Percentiles rank a stretch among this genome's conserved stretches.
These are phyloP conservation scores for Ceratocystis papillata DNA, from an alignment of 2,329 filamentous ascomycete genomes.

Conservation along the genomic window DNA sequence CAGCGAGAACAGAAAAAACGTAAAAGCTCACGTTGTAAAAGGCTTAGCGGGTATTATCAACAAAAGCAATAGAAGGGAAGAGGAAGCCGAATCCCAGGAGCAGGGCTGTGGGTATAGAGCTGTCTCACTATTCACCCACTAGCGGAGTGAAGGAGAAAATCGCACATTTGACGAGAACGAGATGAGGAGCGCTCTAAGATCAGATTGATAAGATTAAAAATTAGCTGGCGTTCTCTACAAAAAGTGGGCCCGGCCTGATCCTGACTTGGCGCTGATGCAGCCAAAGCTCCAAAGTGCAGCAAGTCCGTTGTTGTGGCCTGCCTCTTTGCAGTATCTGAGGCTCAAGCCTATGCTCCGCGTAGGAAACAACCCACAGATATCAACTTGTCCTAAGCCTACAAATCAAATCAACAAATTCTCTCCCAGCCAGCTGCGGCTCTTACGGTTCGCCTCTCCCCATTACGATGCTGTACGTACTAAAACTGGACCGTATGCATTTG, in stretches of 20 bases:
- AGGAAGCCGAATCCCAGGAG: background rate
- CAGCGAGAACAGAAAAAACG: conserved; percentile 8
- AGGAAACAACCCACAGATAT: no score
- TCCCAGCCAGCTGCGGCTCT: no score
- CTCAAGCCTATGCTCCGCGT: no score
- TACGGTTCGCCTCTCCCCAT: background rate
- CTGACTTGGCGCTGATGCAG: background rate
- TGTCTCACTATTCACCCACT: no score
- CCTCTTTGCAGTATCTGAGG: no score
- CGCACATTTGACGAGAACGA: conserved; percentile 15
- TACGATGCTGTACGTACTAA: background rate
- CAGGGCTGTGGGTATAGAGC: no score
- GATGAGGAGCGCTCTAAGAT: conserved; percentile 28
- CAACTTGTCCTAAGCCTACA: background rate
- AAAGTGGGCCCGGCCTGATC: background rate
- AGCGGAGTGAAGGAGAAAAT: conserved; percentile 9
- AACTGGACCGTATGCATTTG: background rate
- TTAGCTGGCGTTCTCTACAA: background rate
- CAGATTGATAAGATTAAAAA: conserved; percentile 39
- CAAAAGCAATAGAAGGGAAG: background rate
- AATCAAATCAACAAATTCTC: background rate
- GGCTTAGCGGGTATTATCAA: background rate
- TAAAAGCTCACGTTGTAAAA: background rate
- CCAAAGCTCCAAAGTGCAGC: background rate
- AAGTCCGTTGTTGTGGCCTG: background rate